These are phyloP conservation scores for Gentiana straminea DNA, from an alignment of 257 asterid genomes.

Conservation along the genomic window DNA sequence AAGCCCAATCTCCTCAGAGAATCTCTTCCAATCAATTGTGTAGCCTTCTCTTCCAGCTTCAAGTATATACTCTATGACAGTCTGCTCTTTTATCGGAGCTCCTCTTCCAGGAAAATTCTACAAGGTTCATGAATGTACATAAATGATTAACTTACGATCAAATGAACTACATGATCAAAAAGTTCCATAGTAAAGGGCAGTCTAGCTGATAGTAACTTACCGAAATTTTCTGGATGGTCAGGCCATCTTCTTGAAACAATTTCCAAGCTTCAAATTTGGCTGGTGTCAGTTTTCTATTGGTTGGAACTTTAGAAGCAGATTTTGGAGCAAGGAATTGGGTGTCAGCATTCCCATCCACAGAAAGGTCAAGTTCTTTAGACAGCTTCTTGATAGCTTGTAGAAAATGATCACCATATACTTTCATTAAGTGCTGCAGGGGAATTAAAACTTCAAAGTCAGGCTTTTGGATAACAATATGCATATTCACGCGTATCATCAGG, in stretches of 20 bases:
- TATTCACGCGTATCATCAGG: no score
- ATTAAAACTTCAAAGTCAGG: slow-evolving; percentile 22
- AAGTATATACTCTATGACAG: slow-evolving; percentile 58
- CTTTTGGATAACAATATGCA: not conserved
- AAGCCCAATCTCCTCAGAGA: slow-evolving; percentile 55
- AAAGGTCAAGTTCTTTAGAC: slow-evolving; percentile 44
- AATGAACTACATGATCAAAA: not conserved
- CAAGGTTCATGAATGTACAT: slow-evolving; percentile 4
- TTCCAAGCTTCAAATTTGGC: slow-evolving; percentile 90
- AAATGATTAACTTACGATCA: not conserved
- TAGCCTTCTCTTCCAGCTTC: slow-evolving; percentile 81
- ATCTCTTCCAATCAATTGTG: slow-evolving; percentile 59
- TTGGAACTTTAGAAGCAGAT: slow-evolving; percentile 22
- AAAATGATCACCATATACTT: slow-evolving; percentile 58
- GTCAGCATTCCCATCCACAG: slow-evolving; percentile 49
- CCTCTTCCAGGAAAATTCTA: slow-evolving; percentile 72
- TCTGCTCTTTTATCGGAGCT: slow-evolving; percentile 75
- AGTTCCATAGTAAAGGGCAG: not conserved
- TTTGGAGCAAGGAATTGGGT: slow-evolving; percentile 30
- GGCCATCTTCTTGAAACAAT: slow-evolving; percentile 86
- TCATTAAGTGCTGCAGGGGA: slow-evolving; percentile 57
- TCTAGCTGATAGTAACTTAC: slow-evolving; percentile 26
- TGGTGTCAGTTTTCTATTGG: slow-evolving; percentile 34
- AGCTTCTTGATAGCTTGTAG: slow-evolving; percentile 40
- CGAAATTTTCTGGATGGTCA: slow-evolving; percentile 49